phyloP scores from a whole-genome alignment of 352 stramenopile genomes.

The Globisporangium heterothallicum region DNA sequence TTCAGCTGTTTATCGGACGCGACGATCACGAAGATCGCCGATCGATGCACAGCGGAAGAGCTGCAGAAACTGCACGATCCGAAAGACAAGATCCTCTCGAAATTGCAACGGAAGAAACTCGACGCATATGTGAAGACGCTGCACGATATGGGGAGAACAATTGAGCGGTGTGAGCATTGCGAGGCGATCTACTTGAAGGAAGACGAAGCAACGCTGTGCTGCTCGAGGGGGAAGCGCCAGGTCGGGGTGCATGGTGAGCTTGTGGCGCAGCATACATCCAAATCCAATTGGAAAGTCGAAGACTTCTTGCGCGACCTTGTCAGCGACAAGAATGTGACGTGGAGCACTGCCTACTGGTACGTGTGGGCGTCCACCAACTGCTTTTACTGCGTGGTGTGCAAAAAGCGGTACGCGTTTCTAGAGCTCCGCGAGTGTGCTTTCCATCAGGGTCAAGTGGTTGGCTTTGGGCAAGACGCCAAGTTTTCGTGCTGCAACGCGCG shows the following conservation, averaged over 20 bases:
- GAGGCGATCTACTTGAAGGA: constrained; percentile 33
- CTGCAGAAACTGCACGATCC: constrained; percentile 72
- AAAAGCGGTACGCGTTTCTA: constrained; percentile 30
- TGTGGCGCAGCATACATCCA: constrained; percentile 34
- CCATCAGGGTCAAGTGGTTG: constrained; percentile 37
- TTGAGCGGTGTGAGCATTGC: constrained; percentile 45
- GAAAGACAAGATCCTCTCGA: constrained; percentile 86
- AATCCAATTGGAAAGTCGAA: constrained; percentile 37
- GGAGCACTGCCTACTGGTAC: constrained; percentile 75
- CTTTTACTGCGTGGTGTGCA: constrained; percentile 52
- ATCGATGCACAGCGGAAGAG: constrained; percentile 40
- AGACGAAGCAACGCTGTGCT: constrained; percentile 22
- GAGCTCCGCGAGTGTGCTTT: constrained; percentile 40
- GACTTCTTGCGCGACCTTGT: constrained; percentile 36
- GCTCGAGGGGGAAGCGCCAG: constrained; percentile 27
- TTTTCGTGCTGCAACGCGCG: constrained; percentile 44
- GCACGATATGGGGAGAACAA: constrained; percentile 7
- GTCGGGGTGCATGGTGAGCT: constrained; percentile 49
- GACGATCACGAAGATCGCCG: constrained; percentile 67
- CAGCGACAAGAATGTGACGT: constrained; percentile 38
- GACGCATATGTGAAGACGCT: constrained; percentile 44
- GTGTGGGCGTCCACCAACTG: constrained; percentile 63
- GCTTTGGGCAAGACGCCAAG: constrained; percentile 30
- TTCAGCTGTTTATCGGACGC: constrained; percentile 78
- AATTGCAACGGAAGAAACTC: constrained; percentile 80